Evolutionary conservation across 805 yeast species (phyloP).

Genomic region (Schwanniomyces vanrijiae): DNA sequence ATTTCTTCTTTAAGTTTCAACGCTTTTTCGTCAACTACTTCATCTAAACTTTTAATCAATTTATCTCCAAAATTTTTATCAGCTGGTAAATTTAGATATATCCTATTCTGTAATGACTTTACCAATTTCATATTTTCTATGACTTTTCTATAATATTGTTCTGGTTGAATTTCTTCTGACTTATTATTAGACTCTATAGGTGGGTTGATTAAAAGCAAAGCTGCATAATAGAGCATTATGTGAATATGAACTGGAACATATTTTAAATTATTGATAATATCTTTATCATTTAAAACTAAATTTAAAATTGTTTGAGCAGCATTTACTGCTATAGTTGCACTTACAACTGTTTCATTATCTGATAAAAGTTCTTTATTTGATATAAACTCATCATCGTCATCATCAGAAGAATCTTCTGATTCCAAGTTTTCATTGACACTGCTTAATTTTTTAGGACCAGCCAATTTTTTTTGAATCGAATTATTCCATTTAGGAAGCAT

Average conservation of each 20-base stretch:
- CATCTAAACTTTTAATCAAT: conserved; percentile 35
- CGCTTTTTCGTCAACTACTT: conserved; percentile 29
- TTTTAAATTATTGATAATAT: conserved; percentile 53
- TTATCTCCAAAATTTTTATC: conserved; percentile 52
- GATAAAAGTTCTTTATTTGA: conserved; percentile 31
- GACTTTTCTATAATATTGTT: conserved; percentile 22
- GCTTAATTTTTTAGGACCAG: conserved; percentile 2
- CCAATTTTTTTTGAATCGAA: neutral
- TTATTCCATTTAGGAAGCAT: conserved; percentile 36
- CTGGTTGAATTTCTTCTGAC: conserved; percentile 21
- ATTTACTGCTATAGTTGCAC: conserved; percentile 52
- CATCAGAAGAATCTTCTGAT: conserved; percentile 15
- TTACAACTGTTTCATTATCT: conserved; percentile 34
- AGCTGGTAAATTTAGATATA: conserved; percentile 48
- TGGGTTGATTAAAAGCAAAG: conserved; percentile 53
- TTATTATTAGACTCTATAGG: conserved; percentile 30
- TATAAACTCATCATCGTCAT: conserved; percentile 31
- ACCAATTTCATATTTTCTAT: conserved; percentile 43
- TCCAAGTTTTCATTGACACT: conserved; percentile 14
- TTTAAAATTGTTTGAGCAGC: conserved; percentile 66
- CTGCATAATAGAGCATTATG: conserved; percentile 69
- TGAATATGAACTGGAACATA: conserved; percentile 75
- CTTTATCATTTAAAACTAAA: conserved; percentile 57
- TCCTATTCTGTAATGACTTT: conserved; percentile 41
- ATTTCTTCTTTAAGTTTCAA: conserved; percentile 17